Evolutionary conservation across 2,329 filamentous ascomycete genomes (phyloP).

Genomic region (Periglandula ipomoeae): DNA sequence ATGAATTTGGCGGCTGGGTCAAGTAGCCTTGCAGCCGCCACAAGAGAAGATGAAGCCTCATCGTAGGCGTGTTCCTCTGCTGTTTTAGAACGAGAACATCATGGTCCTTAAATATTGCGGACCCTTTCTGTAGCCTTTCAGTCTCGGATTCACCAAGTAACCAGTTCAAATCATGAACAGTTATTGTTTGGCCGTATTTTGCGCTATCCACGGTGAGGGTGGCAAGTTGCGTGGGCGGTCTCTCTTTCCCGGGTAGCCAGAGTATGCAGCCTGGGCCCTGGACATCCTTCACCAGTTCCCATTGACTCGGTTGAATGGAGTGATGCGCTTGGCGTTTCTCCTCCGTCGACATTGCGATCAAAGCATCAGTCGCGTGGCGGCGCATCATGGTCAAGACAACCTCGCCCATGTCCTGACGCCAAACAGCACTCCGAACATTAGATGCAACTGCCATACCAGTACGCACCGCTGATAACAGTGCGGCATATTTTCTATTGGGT

Average conservation of each 20-base stretch:
- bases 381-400: slow-evolving; percentile 43
- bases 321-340: slow-evolving; percentile 12
- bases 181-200: slow-evolving; percentile 27
- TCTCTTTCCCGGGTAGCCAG: slow-evolving; percentile 24
- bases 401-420: slow-evolving; percentile 45
- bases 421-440: slow-evolving; percentile 12
- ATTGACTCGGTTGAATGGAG: slow-evolving; percentile 35
- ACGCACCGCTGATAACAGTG: slow-evolving; percentile 13
- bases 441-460: slow-evolving; percentile 18
- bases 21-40: slow-evolving; percentile 53
- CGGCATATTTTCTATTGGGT: slow-evolving; percentile 9
- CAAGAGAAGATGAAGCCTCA: slow-evolving; percentile 38
- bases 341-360: slow-evolving; percentile 22
- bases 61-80: slow-evolving; percentile 28
- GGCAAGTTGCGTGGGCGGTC: slow-evolving; percentile 29
- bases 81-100: slow-evolving; percentile 33
- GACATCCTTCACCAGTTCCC: slow-evolving; percentile 33
- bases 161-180: slow-evolving; percentile 42
- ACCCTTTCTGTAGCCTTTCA: slow-evolving; percentile 26
- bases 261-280: slow-evolving; percentile 36
- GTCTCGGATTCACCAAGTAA: slow-evolving; percentile 42
- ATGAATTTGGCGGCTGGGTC: slow-evolving; percentile 4
- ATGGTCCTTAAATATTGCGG: slow-evolving; percentile 25
- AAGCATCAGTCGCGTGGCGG: slow-evolving; percentile 32
- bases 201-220: slow-evolving; percentile 32